phyloP scores from a whole-genome alignment of 805 yeast genomes.

The Wickerhamiella dianesei region DNA sequence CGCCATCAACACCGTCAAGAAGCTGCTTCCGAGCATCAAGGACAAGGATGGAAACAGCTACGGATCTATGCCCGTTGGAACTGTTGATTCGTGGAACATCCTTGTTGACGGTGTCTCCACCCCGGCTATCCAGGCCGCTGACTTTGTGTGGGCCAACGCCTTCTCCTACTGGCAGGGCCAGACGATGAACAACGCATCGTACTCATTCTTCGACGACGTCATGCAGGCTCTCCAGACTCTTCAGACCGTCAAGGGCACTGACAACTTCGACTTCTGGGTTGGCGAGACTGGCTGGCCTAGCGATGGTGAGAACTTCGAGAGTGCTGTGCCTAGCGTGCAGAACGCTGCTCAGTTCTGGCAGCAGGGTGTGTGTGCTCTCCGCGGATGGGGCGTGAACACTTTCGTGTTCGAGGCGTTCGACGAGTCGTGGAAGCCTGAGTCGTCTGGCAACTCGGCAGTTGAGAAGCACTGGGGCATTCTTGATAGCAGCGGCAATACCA shows the following conservation, averaged over 20 bases:
- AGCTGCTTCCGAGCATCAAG: slow-evolving; percentile 42
- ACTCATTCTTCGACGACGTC: slow-evolving; percentile 89
- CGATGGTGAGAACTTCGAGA: slow-evolving; percentile 58
- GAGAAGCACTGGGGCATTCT: slow-evolving; percentile 95
- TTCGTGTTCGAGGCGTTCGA: slow-evolving; percentile 90
- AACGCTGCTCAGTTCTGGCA: slow-evolving; percentile 78
- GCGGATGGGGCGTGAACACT: slow-evolving; percentile 93
- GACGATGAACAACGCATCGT: slow-evolving; percentile 65
- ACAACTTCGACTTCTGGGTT: slow-evolving; percentile 82
- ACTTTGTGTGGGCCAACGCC: slow-evolving; percentile 82
- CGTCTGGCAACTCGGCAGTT: slow-evolving; percentile 64
- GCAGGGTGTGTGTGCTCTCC: slow-evolving; percentile 79
- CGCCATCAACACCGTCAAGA: slow-evolving; percentile 49
- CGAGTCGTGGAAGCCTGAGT: slow-evolving; percentile 82
- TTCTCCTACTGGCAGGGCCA: slow-evolving; percentile 99
- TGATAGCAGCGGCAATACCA: slow-evolving; percentile 27
- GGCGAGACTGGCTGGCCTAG: slow-evolving; percentile 99
- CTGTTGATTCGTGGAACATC: slow-evolving; percentile 93
- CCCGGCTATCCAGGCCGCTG: slow-evolving; percentile 68
- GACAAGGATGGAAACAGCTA: slow-evolving; percentile 77
- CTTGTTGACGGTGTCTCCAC: slow-evolving; percentile 63
- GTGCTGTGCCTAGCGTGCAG: slow-evolving; percentile 49
- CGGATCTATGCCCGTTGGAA: slow-evolving; percentile 63
- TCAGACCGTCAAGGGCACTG: slow-evolving; percentile 74
- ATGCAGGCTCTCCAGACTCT: slow-evolving; percentile 91